Evolutionary conservation across 2,329 filamentous ascomycete genomes (phyloP).

Genomic region (Epichloe brachyelytri): DNA sequence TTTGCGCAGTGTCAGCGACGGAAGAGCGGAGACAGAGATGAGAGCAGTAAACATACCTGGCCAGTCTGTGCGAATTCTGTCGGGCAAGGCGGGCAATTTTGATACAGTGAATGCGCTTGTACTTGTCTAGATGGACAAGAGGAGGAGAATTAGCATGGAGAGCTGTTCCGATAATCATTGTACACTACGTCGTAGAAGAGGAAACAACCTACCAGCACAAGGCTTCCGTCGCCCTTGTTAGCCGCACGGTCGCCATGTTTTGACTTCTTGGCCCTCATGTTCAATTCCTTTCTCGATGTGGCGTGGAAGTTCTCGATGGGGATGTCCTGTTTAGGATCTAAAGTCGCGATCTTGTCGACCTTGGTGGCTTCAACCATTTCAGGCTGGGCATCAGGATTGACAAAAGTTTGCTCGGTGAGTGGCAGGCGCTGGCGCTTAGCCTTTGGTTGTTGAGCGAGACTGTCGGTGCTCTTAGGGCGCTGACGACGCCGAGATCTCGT

Average conservation of each 20-base stretch:
- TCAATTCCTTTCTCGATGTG: slow-evolving; percentile 38
- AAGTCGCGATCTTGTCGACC: slow-evolving; percentile 32
- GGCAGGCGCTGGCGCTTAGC: slow-evolving; percentile 49
- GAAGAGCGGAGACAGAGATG: not conserved
- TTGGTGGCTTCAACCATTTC: slow-evolving; percentile 44
- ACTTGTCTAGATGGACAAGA: slow-evolving; percentile 46
- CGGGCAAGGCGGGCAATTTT: slow-evolving; percentile 71
- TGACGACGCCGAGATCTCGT: slow-evolving; percentile 50
- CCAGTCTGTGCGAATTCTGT: slow-evolving; percentile 55
- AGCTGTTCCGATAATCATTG: not conserved
- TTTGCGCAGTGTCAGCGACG: slow-evolving; percentile 17
- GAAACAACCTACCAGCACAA: slow-evolving; percentile 43
- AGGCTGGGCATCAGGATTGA: slow-evolving; percentile 34
- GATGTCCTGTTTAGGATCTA: slow-evolving; percentile 31
- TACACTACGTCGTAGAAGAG: not conserved
- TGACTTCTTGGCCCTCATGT: slow-evolving; percentile 47
- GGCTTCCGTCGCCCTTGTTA: slow-evolving; percentile 54
- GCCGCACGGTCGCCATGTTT: slow-evolving; percentile 47
- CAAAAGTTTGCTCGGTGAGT: slow-evolving; percentile 43
- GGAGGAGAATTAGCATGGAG: not conserved
- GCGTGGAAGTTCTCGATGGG: slow-evolving; percentile 28
- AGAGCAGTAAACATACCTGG: slow-evolving; percentile 38
- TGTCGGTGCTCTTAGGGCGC: slow-evolving; percentile 44
- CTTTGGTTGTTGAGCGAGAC: slow-evolving; percentile 43
- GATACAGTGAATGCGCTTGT: slow-evolving; percentile 77